Base-by-base conservation (phyloP, 176 grass and related monocot species). In the Miscanthus lutarioriparius region DNA sequence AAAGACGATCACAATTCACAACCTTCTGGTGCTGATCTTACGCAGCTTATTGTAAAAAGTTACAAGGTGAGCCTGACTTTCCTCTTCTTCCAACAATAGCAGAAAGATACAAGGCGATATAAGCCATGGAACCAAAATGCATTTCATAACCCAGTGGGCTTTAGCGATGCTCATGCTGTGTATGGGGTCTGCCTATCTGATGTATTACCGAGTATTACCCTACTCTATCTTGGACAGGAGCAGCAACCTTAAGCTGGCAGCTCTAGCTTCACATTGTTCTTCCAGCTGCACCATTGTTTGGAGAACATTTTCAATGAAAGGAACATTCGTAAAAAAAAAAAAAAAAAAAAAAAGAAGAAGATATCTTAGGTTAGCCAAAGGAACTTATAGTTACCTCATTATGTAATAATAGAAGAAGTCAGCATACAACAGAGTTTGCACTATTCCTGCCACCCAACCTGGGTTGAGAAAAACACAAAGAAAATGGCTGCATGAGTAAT, bases 391-490 rank as follows among this genome's bases (percentile, higher is more conserved):
- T 91, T 91, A 99, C 96, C 96, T 99, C 41, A 90, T 87, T 82
- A 99, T 88, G 83, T 99, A 99, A 75, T 99, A 99, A 75, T 92
- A 99, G 78, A 99, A 94, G 64, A 99, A 99, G 82, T 99, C 96
- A 53, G 87, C 96, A 84, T 99, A 99, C 47, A 99, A 64, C 33
- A 96, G 74, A 79, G 93, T 99, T 76, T 99, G 96, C 27, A 92
- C 75, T 6, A 96, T 61, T 79, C 96, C 96, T 1, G 91, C 86
- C 81, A 96, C 65, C 96, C 96, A 99, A 82, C 89, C 96, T 99
- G 83, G 49, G 28, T 84, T 43, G 40, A 61, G 3, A 39, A 67
- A 27, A 64, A 16, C 64, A 74, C 22, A 20, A 69, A 40, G 7
- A 36, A 9, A 20, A 64, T 67, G 36, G 22, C 19, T 76, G 45